phyloP scores from a whole-genome alignment of 1,139 yeast species.

The Scheffersomyces cryptocercus region DNA sequence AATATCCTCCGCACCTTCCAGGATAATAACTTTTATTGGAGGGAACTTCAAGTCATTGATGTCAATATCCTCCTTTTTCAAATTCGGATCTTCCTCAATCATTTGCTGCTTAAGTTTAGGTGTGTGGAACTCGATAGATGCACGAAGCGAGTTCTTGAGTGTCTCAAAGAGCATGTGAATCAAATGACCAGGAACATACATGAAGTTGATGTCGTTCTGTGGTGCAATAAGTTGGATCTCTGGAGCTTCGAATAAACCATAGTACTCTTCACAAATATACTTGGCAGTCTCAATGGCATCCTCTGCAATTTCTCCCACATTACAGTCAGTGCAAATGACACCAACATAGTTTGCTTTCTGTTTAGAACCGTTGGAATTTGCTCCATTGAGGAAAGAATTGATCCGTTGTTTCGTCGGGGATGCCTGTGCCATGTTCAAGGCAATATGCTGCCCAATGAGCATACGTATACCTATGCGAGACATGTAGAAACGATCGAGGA shows the following conservation, averaged over 20 bases:
- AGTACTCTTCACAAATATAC: conserved; percentile 85
- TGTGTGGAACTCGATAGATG: conserved; percentile 77
- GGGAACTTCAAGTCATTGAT: conserved; percentile 73
- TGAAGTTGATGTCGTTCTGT: conserved; percentile 63
- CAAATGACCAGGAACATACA: conserved; percentile 90
- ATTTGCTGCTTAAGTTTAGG: conserved; percentile 40
- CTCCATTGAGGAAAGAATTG: conserved; percentile 36
- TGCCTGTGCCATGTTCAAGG: conserved; percentile 67
- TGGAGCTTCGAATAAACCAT: conserved; percentile 81
- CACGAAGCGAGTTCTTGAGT: conserved; percentile 77
- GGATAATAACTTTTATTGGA: conserved; percentile 81
- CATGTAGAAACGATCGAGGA: conserved; percentile 82
- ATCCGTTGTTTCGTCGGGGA: conserved; percentile 45
- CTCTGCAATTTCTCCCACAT: conserved; percentile 74
- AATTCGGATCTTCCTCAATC: conserved; percentile 44
- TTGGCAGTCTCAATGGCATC: conserved; percentile 88
- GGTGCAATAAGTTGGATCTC: conserved; percentile 75
- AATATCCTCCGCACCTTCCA: conserved; percentile 90
- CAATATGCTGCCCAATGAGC: conserved; percentile 88
- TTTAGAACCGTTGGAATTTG: conserved; percentile 7
- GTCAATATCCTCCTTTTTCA: conserved; percentile 44
- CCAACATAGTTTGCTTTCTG: conserved; percentile 66
- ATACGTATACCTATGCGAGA: conserved; percentile 85
- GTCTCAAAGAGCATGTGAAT: conserved; percentile 88
- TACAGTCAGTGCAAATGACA: conserved; percentile 78